These are phyloP conservation scores for Chrysoporthe austroafricana DNA, from an alignment of 2,329 filamentous ascomycete genomes.

Conservation along the genomic window DNA sequence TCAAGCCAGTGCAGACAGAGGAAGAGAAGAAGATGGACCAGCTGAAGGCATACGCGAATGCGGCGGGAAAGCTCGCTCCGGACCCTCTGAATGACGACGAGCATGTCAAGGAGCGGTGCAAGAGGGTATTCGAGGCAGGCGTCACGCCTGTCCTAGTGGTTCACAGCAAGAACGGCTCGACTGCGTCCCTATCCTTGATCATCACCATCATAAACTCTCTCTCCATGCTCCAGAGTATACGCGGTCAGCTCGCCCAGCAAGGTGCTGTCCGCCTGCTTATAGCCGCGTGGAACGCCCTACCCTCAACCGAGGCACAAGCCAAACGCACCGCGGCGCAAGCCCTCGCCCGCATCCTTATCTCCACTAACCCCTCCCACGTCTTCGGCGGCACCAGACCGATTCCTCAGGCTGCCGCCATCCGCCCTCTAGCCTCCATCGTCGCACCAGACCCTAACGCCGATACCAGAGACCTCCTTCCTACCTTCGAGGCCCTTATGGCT, in stretches of 20 bases:
- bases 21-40: constrained; percentile 92
- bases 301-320: constrained; percentile 50
- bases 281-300: constrained; percentile 66
- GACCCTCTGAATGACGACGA: constrained; percentile 77
- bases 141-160: constrained; percentile 77
- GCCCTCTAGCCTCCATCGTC: constrained; percentile 78
- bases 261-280: constrained; percentile 88
- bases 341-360: constrained; percentile 83
- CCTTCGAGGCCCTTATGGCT: constrained; percentile 88
- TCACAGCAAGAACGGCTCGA: constrained; percentile 73
- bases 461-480: constrained; percentile 78
- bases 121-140: constrained; percentile 76
- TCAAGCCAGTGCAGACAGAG: constrained; percentile 76
- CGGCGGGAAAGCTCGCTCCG: constrained; percentile 66
- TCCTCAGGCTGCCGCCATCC: constrained; percentile 78
- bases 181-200: constrained; percentile 71
- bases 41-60: constrained; percentile 92
- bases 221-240: constrained; percentile 71
- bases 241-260: constrained; percentile 85
- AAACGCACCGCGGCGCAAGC: constrained; percentile 74
- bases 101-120: constrained; percentile 76
- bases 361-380: constrained; percentile 80
- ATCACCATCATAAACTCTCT: constrained; percentile 79
- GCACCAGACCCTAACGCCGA: constrained; percentile 64
- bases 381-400: constrained; percentile 79